These are phyloP conservation scores for Crotalaria pallida DNA, from an alignment of 306 rosid genomes.

Conservation along the genomic window DNA sequence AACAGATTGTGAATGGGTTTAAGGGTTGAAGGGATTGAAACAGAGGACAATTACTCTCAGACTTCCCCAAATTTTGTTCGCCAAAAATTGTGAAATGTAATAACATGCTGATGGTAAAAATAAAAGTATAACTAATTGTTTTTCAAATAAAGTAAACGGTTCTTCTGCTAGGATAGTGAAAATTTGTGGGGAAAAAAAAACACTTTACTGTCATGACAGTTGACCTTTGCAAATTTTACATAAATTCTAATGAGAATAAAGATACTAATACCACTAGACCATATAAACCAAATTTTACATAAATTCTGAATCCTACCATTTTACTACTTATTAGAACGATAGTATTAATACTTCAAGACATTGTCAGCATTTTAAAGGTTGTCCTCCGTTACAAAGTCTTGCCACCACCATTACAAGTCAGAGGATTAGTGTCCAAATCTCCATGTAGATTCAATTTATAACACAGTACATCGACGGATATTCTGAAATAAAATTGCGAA, in stretches of 20 bases:
- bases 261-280: no score
- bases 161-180: no score
- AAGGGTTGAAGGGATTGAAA: no score
- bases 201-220: not conserved
- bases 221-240: not conserved
- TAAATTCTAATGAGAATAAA: no score
- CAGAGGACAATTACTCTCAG: no score
- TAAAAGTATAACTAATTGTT: no score
- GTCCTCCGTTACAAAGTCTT: slow-evolving; percentile 10
- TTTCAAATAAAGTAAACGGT: no score
- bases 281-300: no score
- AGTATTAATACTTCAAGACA: not conserved
- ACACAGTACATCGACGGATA: not conserved
- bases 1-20: not conserved
- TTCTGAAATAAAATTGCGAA: slow-evolving; percentile 8
- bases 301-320: not conserved
- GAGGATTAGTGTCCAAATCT: slow-evolving; percentile 22
- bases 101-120: no score
- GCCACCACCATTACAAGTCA: slow-evolving; percentile 28
- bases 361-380: not conserved
- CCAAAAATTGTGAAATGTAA: no score
- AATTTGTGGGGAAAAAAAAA: no score
- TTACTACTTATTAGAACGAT: not conserved
- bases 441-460: slow-evolving; percentile 21
- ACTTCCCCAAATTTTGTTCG: no score